Percentiles rank a stretch among this genome's conserved stretches.
These are phyloP conservation scores for Fusarium fracticaudum DNA, from an alignment of 2,329 filamentous ascomycete genomes.

Conservation along the genomic window DNA sequence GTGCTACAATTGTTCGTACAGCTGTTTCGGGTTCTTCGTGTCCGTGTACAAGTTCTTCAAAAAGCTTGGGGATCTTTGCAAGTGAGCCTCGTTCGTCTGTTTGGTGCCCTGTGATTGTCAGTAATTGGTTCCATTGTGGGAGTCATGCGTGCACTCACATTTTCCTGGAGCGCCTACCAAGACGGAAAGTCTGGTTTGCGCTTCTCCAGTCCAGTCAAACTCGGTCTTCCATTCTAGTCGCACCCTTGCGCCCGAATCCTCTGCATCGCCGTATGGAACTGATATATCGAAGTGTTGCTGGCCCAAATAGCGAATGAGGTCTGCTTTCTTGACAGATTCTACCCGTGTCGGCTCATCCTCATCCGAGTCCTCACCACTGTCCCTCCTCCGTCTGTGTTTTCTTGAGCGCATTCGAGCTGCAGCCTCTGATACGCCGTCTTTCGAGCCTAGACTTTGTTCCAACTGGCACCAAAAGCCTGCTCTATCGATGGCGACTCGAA, in stretches of 20 bases:
- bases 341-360: conserved; percentile 5
- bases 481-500: conserved; percentile 66
- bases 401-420: conserved; percentile 37
- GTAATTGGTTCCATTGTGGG: background rate
- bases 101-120: conserved; percentile 62
- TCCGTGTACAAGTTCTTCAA: conserved; percentile 65
- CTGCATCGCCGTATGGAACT: conserved; percentile 46
- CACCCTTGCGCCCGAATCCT: conserved; percentile 53
- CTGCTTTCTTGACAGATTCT: conserved; percentile 43
- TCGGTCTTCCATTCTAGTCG: conserved; percentile 70
- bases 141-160: conserved; percentile 61
- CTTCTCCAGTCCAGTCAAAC: conserved; percentile 80
- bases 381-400: conserved; percentile 38
- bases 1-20: conserved; percentile 67
- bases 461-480: conserved; percentile 71
- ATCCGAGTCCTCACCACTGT: conserved; percentile 36
- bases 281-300: conserved; percentile 59
- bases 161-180: conserved; percentile 66
- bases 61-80: conserved; percentile 67
- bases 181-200: conserved; percentile 65
- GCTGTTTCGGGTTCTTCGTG: conserved; percentile 65
- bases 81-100: conserved; percentile 66
- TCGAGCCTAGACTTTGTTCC: conserved; percentile 56
- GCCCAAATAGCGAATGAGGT: conserved; percentile 65
- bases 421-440: conserved; percentile 41